These are phyloP conservation scores for Polygonum aviculare DNA, from an alignment of 148 eudicot species.

Conservation along the genomic window DNA sequence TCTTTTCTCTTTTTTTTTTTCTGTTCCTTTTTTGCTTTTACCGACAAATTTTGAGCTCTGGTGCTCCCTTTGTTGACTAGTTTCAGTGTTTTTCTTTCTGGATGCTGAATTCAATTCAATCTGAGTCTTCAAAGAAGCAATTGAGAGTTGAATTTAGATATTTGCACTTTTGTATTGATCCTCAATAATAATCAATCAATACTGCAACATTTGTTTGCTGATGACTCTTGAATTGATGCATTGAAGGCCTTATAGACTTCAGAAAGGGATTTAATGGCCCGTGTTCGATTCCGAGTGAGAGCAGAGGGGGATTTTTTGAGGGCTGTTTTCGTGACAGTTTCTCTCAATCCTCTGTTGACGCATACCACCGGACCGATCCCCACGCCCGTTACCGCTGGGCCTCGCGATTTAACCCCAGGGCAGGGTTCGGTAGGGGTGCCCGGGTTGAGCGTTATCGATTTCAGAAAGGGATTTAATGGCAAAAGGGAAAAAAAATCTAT, in stretches of 20 bases:
- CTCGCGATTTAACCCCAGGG: no score
- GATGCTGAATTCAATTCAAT: not conserved
- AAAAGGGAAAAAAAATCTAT: not conserved
- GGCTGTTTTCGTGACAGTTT: no score
- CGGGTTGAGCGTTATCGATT: no score
- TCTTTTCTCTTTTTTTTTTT: not conserved
- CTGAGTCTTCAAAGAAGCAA: not conserved
- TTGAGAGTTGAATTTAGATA: not conserved
- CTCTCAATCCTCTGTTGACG: no score
- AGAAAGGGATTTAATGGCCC: not conserved
- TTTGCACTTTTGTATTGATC: not conserved
- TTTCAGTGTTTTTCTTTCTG: not conserved
- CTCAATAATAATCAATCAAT: not conserved
- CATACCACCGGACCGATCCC: no score
- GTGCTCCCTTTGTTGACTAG: not conserved
- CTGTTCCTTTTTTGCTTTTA: not conserved
- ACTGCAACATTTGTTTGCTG: not conserved
- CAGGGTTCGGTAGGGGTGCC: no score
- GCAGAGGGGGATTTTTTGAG: no score
- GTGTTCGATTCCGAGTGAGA: no score
- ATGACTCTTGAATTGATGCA: not conserved
- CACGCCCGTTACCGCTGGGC: no score
- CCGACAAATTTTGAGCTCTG: not conserved
- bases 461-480: no score
- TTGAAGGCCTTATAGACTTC: not conserved